phyloP scores from a whole-genome alignment of 176 grass and related monocot genomes.

The Lolium rigidum region DNA sequence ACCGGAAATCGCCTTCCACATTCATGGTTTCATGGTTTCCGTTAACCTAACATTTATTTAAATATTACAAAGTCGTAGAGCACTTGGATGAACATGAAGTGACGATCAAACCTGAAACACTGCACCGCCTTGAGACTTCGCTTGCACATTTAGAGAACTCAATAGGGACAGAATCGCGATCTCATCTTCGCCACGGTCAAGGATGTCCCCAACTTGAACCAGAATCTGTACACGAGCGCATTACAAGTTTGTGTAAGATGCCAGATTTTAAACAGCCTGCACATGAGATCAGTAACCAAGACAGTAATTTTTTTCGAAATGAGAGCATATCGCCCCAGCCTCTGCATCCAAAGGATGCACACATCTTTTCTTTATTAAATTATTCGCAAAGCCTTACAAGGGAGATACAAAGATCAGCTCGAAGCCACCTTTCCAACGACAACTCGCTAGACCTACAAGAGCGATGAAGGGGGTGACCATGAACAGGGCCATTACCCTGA shows the following conservation, averaged over 20 bases:
- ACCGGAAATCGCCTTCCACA: conserved; percentile 89
- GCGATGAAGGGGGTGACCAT: too few relatives aligned
- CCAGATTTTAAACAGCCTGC: background rate
- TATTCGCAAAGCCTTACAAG: too few relatives aligned
- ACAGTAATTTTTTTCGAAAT: too few relatives aligned
- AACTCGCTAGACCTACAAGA: too few relatives aligned
- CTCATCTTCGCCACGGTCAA: conserved; percentile 90
- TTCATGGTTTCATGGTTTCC: conserved; percentile 99
- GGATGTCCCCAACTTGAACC: conserved; percentile 96
- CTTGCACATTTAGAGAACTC: conserved; percentile 71
- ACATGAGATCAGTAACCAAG: background rate
- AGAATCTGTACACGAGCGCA: conserved; percentile 53
- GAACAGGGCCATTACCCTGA: too few relatives aligned
- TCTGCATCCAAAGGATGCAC: too few relatives aligned
- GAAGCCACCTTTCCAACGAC: too few relatives aligned
- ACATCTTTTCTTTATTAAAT: too few relatives aligned
- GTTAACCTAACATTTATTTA: conserved; percentile 51
- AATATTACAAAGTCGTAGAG: background rate
- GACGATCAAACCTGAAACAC: conserved; percentile 81
- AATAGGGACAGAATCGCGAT: conserved; percentile 88
- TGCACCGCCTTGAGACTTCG: conserved; percentile 82
- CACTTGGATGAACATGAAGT: background rate
- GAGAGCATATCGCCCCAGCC: too few relatives aligned
- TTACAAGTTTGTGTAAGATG: conserved; percentile 11
- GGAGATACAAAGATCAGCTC: too few relatives aligned